Evolutionary conservation across 352 stramenopile species (phyloP).

Genomic region (Phytopythium chamaehyphon): DNA sequence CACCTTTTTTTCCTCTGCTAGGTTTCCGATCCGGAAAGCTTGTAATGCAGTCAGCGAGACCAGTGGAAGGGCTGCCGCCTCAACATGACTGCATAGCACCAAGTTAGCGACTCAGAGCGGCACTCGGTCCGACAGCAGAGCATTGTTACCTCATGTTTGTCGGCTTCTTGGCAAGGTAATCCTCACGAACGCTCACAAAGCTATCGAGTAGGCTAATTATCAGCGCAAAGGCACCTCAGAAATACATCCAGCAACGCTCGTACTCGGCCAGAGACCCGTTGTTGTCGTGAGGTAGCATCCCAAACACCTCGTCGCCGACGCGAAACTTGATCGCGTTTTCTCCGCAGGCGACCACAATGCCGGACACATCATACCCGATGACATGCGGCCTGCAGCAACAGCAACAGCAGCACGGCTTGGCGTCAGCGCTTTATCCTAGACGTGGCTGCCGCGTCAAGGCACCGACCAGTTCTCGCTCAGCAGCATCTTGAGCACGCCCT

Average conservation of each 20-base stretch:
- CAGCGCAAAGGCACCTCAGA: too few relatives aligned
- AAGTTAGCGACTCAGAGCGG: neutral
- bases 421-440: too few relatives aligned
- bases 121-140: neutral
- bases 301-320: slow-evolving; percentile 64
- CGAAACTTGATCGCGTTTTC: slow-evolving; percentile 51
- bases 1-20: slow-evolving; percentile 65
- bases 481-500: slow-evolving; percentile 67
- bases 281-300: slow-evolving; percentile 60
- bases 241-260: too few relatives aligned
- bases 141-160: slow-evolving; percentile 45
- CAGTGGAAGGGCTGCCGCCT: slow-evolving; percentile 65
- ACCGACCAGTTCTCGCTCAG: slow-evolving; percentile 31
- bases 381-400: slow-evolving; percentile 45
- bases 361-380: slow-evolving; percentile 69
- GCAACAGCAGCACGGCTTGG: too few relatives aligned
- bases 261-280: slow-evolving; percentile 71
- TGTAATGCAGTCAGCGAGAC: slow-evolving; percentile 48
- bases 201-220: too few relatives aligned
- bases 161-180: slow-evolving; percentile 68
- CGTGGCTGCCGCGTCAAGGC: too few relatives aligned
- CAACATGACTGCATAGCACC: slow-evolving; percentile 34
- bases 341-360: slow-evolving; percentile 51
- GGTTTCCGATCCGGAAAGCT: slow-evolving; percentile 39
- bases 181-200: slow-evolving; percentile 42